A percentile compares a stretch with the other conserved stretches of the same genome.
phyloP scores from a whole-genome alignment of 495 filamentous ascomycete genomes.

The Aspergillus indologenus region DNA sequence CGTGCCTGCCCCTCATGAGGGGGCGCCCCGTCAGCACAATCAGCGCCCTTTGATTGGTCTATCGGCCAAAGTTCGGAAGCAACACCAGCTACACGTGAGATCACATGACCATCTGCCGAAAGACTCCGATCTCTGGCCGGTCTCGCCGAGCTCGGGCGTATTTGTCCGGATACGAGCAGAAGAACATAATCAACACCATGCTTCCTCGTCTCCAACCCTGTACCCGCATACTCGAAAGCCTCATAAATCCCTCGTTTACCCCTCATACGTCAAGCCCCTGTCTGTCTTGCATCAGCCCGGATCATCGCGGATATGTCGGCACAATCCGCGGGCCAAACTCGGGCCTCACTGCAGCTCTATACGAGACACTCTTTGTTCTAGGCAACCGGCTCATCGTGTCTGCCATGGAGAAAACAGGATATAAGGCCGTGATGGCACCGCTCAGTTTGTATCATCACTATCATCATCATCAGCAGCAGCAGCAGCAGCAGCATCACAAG shows the following conservation, averaged over 20 bases:
- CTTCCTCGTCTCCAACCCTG: background rate
- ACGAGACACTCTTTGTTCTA: background rate
- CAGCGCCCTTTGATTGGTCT: background rate
- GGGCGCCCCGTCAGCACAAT: constrained; percentile 9
- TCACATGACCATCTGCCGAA: background rate
- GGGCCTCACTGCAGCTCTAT: background rate
- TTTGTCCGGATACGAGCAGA: background rate
- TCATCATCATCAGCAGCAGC: no score
- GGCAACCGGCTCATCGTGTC: background rate
- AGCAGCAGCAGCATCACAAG: background rate
- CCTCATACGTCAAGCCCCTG: background rate
- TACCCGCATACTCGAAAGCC: background rate
- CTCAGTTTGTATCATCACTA: background rate
- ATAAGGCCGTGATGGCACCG: background rate
- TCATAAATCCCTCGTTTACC: background rate
- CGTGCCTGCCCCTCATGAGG: constrained; percentile 21
- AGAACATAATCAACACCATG: background rate
- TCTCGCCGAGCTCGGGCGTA: background rate
- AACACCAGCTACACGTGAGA: background rate
- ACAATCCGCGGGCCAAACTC: background rate
- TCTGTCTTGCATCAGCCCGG: background rate
- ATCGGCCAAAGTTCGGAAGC: background rate
- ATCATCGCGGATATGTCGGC: background rate
- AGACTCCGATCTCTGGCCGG: background rate
- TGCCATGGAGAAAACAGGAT: background rate